These are phyloP conservation scores for Candida morakotiae DNA, from an alignment of 805 yeast genomes.

Conservation along the genomic window DNA sequence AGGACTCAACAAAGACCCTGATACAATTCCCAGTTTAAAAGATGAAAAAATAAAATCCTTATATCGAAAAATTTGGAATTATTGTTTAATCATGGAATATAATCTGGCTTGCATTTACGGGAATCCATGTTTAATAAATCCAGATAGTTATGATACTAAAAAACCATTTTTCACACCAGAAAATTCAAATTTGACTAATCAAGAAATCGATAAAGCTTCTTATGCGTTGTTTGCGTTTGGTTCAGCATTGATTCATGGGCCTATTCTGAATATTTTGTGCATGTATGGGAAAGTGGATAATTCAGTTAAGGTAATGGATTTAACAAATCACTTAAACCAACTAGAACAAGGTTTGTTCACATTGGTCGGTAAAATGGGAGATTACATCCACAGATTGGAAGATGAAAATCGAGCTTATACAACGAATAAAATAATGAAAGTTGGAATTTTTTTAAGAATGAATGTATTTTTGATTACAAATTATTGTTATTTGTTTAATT, in stretches of 20 bases:
- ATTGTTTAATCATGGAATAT: conserved; percentile 28
- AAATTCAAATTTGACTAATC: conserved; percentile 27
- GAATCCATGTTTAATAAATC: conserved; percentile 33
- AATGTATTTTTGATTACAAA: conserved; percentile 24
- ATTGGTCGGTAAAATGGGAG: conserved; percentile 26
- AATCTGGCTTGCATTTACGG: conserved; percentile 44
- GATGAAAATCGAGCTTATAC: conserved; percentile 12
- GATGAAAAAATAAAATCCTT: conserved; percentile 16
- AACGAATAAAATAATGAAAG: conserved; percentile 10
- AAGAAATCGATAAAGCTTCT: conserved; percentile 33
- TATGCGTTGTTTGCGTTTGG: conserved; percentile 24
- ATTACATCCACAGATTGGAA: conserved; percentile 23
- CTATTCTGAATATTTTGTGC: conserved; percentile 23
- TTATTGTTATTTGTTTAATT: conserved; percentile 31
- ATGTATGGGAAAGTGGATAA: conserved; percentile 15
- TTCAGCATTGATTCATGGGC: conserved; percentile 29
- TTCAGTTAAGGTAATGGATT: conserved; percentile 14
- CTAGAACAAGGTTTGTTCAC: conserved; percentile 38
- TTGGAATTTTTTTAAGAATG: conserved; percentile 21
- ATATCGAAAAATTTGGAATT: conserved; percentile 28
- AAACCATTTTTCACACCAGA: conserved; percentile 33
- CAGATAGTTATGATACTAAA: conserved; percentile 44
- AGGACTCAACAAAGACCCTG: conserved; percentile 40
- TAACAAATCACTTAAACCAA: conserved; percentile 21
- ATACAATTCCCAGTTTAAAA: conserved; percentile 18